Conservation (phyloP, 768 basidiomycete species). For the Pleurotus cornucopiae region DNA sequence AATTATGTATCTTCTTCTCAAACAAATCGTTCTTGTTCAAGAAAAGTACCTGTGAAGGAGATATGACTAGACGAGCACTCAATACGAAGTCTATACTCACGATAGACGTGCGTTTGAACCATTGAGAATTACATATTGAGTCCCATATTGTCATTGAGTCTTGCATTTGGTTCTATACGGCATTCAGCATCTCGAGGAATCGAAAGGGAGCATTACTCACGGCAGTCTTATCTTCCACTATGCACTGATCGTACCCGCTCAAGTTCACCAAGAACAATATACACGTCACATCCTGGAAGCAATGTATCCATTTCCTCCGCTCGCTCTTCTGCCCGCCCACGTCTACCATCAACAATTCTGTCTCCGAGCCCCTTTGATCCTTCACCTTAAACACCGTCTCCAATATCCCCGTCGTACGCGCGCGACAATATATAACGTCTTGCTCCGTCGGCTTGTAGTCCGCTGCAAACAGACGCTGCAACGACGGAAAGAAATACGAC, state of each 20-base stretch:
- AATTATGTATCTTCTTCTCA: conserved; percentile 72
- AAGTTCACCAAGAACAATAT: conserved; percentile 90
- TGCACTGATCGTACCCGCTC: conserved; percentile 91
- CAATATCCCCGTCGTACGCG: conserved; percentile 87
- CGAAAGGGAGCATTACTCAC: conserved; percentile 40
- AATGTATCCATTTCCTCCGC: conserved; percentile 90
- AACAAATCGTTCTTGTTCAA: conserved; percentile 96
- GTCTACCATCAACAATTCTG: conserved; percentile 87
- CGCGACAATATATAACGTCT: conserved; percentile 83
- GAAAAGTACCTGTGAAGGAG: conserved; percentile 70
- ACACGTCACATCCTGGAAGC: conserved; percentile 91
- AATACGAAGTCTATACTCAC: conserved; percentile 39
- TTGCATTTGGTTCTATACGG: conserved; percentile 89
- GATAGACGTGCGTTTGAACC: conserved; percentile 93
- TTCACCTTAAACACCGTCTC: conserved; percentile 79
- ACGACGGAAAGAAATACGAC: conserved; percentile 69
- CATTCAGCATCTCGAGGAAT: neutral
- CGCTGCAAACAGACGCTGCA: conserved; percentile 77
- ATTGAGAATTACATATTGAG: conserved; percentile 95
- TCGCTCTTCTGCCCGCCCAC: conserved; percentile 94
- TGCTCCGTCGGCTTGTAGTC: conserved; percentile 74
- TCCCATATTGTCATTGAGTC: conserved; percentile 98
- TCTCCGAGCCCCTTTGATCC: conserved; percentile 37
- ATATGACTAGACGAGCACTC: neutral
- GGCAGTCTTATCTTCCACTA: conserved; percentile 89